phyloP scores from a whole-genome alignment of 257 asterid species.

The Echites panduratus region DNA sequence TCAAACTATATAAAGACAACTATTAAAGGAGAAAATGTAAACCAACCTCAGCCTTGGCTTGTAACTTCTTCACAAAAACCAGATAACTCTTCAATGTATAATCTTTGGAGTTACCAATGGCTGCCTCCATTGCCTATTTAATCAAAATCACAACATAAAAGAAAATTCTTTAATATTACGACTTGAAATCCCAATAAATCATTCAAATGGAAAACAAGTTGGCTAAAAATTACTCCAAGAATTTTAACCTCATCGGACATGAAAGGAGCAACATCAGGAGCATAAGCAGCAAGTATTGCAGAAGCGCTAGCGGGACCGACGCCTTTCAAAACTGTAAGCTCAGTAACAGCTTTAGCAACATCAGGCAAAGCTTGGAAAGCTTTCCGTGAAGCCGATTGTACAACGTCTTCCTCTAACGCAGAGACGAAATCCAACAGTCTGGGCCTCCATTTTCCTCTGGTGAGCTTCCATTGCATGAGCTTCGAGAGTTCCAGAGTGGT shows the following conservation, averaged over 20 bases:
- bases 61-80: slow-evolving; percentile 56
- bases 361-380: slow-evolving; percentile 70
- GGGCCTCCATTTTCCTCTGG: slow-evolving; percentile 88
- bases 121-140: slow-evolving; percentile 66
- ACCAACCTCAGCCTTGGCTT: slow-evolving; percentile 66
- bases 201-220: not conserved
- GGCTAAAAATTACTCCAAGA: not conserved
- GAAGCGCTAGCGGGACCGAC: slow-evolving; percentile 97
- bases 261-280: slow-evolving; percentile 80
- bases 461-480: slow-evolving; percentile 88
- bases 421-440: slow-evolving; percentile 68
- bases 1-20: not conserved
- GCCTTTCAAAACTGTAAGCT: slow-evolving; percentile 70
- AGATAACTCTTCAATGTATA: slow-evolving; percentile 67
- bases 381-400: slow-evolving; percentile 56
- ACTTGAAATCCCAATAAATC: not conserved
- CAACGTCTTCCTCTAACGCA: slow-evolving; percentile 47
- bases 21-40: not conserved
- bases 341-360: slow-evolving; percentile 52
- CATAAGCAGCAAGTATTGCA: slow-evolving; percentile 75
- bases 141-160: not conserved
- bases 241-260: slow-evolving; percentile 79
- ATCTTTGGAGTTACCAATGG: slow-evolving; percentile 64
- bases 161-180: not conserved
- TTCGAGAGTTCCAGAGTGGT: slow-evolving; percentile 57